Conservation (phyloP, 2,329 filamentous ascomycete species). For the Fusarium irregulare region DNA sequence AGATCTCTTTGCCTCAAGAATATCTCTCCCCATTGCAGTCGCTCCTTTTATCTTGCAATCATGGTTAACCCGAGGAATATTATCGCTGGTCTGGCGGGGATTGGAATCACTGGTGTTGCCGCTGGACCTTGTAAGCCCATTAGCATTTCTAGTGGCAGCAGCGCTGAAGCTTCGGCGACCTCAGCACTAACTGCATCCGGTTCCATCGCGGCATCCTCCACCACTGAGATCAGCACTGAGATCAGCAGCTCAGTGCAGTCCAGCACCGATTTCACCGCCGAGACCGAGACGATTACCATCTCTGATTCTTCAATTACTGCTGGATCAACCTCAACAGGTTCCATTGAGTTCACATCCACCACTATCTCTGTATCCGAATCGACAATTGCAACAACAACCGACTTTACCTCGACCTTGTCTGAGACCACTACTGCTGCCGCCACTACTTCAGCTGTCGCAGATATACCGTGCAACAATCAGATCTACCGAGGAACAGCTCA, state of each 20-base stretch:
- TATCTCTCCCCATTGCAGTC: too few relatives aligned
- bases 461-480: not conserved
- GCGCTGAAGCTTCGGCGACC: not conserved
- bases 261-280: not conserved
- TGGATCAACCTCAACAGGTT: not conserved
- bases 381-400: not conserved
- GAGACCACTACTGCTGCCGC: not conserved
- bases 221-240: not conserved
- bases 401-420: not conserved
- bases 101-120: not conserved
- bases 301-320: not conserved
- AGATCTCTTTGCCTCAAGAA: not conserved
- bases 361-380: not conserved
- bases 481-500: not conserved
- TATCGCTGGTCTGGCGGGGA: not conserved
- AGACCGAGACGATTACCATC: not conserved
- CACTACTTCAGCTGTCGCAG: not conserved
- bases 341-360: not conserved
- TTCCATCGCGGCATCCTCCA: not conserved
- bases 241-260: not conserved
- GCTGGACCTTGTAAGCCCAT: slow-evolving; percentile 4
- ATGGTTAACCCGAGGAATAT: not conserved
- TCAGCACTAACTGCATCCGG: not conserved
- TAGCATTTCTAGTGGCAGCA: not conserved
- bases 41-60: not conserved